Base-by-base conservation (phyloP, 176 grass and related monocot genomes). In the Bothriochloa decipiens region DNA sequence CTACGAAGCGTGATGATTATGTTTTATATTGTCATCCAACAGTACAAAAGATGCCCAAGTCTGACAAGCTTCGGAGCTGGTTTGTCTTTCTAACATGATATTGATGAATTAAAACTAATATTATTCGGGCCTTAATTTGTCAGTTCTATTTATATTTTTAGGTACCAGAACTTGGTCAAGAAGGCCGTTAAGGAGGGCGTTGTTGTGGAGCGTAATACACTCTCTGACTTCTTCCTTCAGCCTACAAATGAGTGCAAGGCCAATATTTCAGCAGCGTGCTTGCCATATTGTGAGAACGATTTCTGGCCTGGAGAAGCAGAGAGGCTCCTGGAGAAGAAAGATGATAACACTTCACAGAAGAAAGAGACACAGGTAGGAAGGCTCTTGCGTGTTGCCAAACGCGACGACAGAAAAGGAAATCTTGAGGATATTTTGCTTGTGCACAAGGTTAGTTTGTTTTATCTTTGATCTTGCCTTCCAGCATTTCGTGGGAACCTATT, bases 21-120 rank as follows among this genome's bases (percentile, higher is more conserved):
- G 94, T 98, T 93, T 83, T 98, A 62, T 92, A 98, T 82, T 98
- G 96, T 79, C 93, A 98, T 92, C 96, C 96, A 64, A 90, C 78
- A 69, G 84, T 52, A 79, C 93, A 98, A 82, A 98, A 95, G 84
- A 95, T 93, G 91, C 96, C 96, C 39, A 95, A 92, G 80, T 91
- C 91, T 79, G 96, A 98, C 52, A 98, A 95, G 79, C 96, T 98
- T 81, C 89, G 93, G 58, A 88, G 77, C 81, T 98, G 96, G 93
- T 95, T 49, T 64, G 88, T 88, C 63, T 67, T 71, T 7, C 5
- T 23, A 68, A 67, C 72, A 42, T 37, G 29, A 73, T 65, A 35
- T 66, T n/a, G 28, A 45, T 77, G 35, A 47, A 32, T 62, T 23
- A 20, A 67, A 83, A 68, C 36, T 86, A 18, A 75, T 86, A 77